Base-by-base conservation (phyloP, 2,329 filamentous ascomycete species). In the Aspergillus texensis region DNA sequence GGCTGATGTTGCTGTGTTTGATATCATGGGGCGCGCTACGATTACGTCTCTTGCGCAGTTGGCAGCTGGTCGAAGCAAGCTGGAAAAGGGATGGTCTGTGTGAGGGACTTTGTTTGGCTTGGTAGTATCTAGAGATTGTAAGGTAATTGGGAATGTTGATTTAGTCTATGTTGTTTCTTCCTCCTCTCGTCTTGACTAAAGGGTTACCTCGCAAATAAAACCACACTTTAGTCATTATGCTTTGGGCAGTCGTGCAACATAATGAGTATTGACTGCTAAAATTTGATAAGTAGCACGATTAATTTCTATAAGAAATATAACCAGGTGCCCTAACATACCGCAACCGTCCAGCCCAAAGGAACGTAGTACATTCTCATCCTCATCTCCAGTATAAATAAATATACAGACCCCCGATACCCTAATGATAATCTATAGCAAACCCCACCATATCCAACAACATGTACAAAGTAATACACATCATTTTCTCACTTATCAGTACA, bases 1-100 rank as follows among this genome's bases (percentile, higher is more conserved):
- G 26, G 62, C 57, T 30, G 57, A 63, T 21, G 26, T 63, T 12
- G 53, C 62, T 24, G 53, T 63, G 32, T 63, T 63, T 28, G 57
- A 60, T 52, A 63, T 63, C 28, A 19, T 63, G 55, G 60, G 60
- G 6, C 45, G 60, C 19, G 60, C 60, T 12, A 62, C 55, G 3
- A 24, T 62, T 28, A 21, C 46, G 12, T 58, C 60, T 28, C 55
- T 62, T 21, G 55, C 57, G 19, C 30, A 26, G 14, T 5, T 62
- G 55, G 55, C 60, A 8, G 55, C 36, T 24, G 46, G 52, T 46
- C 46, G 48, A 48, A 52, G 60, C 34, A 30, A 59, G 41, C 16
- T 52, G 28, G 48, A 52, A 3, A 52, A 52, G 48, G 48, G 21
- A n/a, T 52, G 48, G 48, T 6, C 48, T 32, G 48, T 10, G 28